Percentiles rank a stretch among this genome's conserved stretches.
Conservation (phyloP, 2,329 filamentous ascomycete species). For the Fusarium praegraminearum region DNA sequence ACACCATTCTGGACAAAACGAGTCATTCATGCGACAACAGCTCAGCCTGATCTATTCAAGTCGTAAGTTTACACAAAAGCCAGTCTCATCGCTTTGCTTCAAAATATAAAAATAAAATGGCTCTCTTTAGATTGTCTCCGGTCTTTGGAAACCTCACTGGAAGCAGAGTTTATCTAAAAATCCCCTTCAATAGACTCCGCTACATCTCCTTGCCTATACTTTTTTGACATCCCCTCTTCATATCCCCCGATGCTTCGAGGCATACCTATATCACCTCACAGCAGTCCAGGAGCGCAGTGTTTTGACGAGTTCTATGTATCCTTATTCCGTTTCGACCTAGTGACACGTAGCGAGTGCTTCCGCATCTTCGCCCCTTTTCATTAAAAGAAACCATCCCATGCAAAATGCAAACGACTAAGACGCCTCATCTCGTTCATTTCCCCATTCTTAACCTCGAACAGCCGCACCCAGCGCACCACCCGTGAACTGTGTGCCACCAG, state of each 20-base stretch:
- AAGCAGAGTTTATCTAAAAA: constrained; percentile 4
- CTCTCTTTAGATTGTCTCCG: background rate
- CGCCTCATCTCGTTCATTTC: constrained; percentile 50
- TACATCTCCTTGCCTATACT: constrained; percentile 8
- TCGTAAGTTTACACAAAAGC: background rate
- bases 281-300: constrained; percentile 36
- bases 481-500: constrained; percentile 82
- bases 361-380: constrained; percentile 52
- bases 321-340: constrained; percentile 51
- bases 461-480: constrained; percentile 81
- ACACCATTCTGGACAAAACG: background rate
- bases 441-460: constrained; percentile 65
- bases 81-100: background rate
- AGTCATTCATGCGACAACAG: background rate
- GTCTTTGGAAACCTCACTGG: background rate
- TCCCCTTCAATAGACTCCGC: constrained; percentile 16
- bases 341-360: constrained; percentile 52
- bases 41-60: background rate
- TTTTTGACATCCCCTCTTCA: constrained; percentile 19
- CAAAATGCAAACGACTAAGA: constrained; percentile 52
- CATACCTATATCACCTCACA: constrained; percentile 28
- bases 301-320: constrained; percentile 49
- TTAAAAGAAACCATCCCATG: constrained; percentile 54
- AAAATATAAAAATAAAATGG: background rate
- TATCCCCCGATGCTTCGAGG: background rate